These are phyloP conservation scores for Maudiozyma humilis DNA, from an alignment of 1,139 yeast species.

Conservation along the genomic window DNA sequence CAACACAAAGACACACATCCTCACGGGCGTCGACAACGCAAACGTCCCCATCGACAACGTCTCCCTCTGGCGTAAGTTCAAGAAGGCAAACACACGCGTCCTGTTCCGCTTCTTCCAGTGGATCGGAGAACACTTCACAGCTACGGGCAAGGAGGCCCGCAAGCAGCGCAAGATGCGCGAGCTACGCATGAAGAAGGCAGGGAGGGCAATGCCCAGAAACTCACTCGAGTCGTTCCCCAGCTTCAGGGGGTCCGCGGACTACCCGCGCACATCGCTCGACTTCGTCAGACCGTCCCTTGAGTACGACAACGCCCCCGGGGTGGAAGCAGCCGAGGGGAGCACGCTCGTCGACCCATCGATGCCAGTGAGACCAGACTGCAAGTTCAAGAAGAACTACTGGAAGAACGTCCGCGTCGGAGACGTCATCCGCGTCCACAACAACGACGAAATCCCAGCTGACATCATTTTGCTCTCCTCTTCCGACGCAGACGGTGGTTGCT, in stretches of 20 bases:
- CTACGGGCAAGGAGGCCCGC: slow-evolving; percentile 32
- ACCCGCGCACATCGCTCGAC: slow-evolving; percentile 23
- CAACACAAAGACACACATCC: slow-evolving; percentile 73
- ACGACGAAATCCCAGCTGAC: slow-evolving; percentile 94
- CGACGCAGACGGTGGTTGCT: slow-evolving; percentile 84
- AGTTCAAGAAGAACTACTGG: slow-evolving; percentile 73
- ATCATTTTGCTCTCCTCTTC: slow-evolving; percentile 70
- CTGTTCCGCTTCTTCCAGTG: slow-evolving; percentile 27
- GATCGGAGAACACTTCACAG: slow-evolving; percentile 32
- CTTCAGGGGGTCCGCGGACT: slow-evolving; percentile 26
- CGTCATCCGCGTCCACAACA: slow-evolving; percentile 69
- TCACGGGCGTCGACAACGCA: slow-evolving; percentile 60
- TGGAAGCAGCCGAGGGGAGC: not conserved
- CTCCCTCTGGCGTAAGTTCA: slow-evolving; percentile 53
- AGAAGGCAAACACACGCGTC: slow-evolving; percentile 40
- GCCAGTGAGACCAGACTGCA: slow-evolving; percentile 25
- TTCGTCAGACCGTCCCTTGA: slow-evolving; percentile 16
- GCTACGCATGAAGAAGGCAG: slow-evolving; percentile 11
- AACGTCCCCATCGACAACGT: slow-evolving; percentile 58
- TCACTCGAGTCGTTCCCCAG: slow-evolving; percentile 28
- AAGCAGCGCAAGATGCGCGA: slow-evolving; percentile 17
- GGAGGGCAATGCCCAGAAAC: slow-evolving; percentile 19
- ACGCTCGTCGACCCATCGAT: slow-evolving; percentile 22
- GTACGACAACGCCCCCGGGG: slow-evolving; percentile 10
- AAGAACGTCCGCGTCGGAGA: slow-evolving; percentile 87